phyloP scores from a whole-genome alignment of 83 land plant species.

The Isoetes engelmannii region DNA sequence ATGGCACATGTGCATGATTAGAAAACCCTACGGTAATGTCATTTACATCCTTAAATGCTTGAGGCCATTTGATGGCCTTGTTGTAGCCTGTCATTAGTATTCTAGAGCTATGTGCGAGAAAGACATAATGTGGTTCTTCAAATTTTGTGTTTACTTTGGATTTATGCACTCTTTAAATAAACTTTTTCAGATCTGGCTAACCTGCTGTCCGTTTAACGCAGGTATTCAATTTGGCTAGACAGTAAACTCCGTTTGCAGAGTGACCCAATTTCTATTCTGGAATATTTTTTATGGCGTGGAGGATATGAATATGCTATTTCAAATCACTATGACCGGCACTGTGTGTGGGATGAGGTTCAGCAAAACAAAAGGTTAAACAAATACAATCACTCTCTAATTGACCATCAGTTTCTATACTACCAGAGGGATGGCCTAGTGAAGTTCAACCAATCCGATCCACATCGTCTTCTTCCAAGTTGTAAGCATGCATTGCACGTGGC shows the following conservation, averaged over 20 bases:
- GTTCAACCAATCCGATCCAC: conserved; percentile 68
- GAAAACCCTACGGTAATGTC: no score
- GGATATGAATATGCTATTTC: conserved; percentile 89
- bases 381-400: conserved; percentile 82
- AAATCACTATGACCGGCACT: conserved; percentile 93
- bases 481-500: conserved; percentile 16
- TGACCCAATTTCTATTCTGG: conserved; percentile 83
- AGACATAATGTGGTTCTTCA: no score
- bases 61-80: no score
- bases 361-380: conserved; percentile 94
- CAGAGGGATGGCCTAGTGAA: conserved; percentile 80
- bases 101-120: no score
- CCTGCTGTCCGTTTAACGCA: conserved; percentile 9
- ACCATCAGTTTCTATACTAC: conserved; percentile 79
- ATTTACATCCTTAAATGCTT: no score
- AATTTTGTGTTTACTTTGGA: no score
- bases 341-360: conserved; percentile 96
- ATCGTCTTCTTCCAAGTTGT: conserved; percentile 79
- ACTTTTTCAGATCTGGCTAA: no score
- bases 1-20: no score
- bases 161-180: no score
- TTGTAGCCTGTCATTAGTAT: no score
- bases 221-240: conserved; percentile 97
- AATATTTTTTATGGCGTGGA: conserved; percentile 75
- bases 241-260: conserved; percentile 77